Base-by-base conservation (phyloP, 257 asterid species). In the Penstemon barbatus region DNA sequence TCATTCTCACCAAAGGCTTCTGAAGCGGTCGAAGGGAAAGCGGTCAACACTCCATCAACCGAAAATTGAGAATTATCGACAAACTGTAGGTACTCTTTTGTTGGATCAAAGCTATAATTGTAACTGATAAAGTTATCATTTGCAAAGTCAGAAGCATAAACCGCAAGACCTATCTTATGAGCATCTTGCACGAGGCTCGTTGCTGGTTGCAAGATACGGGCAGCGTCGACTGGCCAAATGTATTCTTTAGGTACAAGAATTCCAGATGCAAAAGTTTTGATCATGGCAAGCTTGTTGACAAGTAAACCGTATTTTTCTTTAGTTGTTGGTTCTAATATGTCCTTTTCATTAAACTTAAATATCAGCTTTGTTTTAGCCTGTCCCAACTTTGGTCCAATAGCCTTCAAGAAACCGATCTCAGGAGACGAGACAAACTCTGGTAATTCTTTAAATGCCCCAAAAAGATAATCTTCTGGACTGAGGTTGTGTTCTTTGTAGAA, bases 361-460 rank as follows among this genome's bases (percentile, higher is more conserved):
- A 91, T 56, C 51, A 89, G 82, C 81, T 87, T 94, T 4, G 89
- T 83, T 38, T 66, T 74, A 36, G 75, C 69, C 11, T 33, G 64
- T 5, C 78, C 80, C 73, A 87, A 52, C 76, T 77, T 77, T 11
- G 84, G 69, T 44, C 77, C 79, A 3, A 94, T 57, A 19, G 79
- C 40, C 76, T 84, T 91, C 90, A 94, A 77, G 90, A 94, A 91
- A 55, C 84, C 97, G 39, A 94, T 81, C 87, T 94, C 99, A 3
- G 97, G 89, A 13, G 97, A 94, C 25, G 99, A 94, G 71, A 94
- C 80, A 85, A 86, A 91, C 75, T 84, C 91, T 3, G 95, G 95
- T 55, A 65, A 8, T 6, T 58, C 52, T 5, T 72, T 67, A 9
- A 63, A 5, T 61, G 59, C 65, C 11, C 75, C 77, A 4, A 79